Conservation (phyloP, 805 yeast genomes). For the Nakazawaea ishiwadae region DNA sequence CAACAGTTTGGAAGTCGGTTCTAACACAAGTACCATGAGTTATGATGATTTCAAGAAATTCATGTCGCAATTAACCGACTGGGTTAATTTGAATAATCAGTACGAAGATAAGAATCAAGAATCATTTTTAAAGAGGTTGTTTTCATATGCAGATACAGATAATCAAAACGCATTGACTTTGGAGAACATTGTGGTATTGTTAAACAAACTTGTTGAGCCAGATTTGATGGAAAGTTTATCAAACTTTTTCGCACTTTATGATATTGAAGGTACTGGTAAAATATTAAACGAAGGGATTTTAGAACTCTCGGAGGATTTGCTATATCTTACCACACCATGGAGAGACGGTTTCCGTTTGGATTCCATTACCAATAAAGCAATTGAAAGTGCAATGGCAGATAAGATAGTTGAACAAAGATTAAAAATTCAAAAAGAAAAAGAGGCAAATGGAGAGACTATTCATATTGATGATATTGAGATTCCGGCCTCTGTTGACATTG, state of each 20-base stretch:
- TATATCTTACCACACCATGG: constrained; percentile 82
- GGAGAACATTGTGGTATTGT: constrained; percentile 66
- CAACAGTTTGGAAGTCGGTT: constrained; percentile 23
- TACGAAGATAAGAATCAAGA: constrained; percentile 33
- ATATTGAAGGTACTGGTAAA: constrained; percentile 49
- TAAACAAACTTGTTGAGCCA: constrained; percentile 61
- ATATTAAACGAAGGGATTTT: constrained; percentile 77
- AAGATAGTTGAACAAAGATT: constrained; percentile 40
- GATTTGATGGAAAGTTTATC: constrained; percentile 79
- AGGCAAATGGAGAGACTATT: constrained; percentile 25
- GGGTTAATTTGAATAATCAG: constrained; percentile 45
- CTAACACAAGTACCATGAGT: constrained; percentile 48
- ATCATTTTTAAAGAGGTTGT: constrained; percentile 59
- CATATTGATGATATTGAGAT: constrained; percentile 36
- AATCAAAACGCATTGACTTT: constrained; percentile 53
- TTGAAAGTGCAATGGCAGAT: constrained; percentile 67
- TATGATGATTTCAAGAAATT: constrained; percentile 67
- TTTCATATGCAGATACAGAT: constrained; percentile 52
- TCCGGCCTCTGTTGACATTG: constrained; percentile 58
- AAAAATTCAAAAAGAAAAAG: constrained; percentile 25
- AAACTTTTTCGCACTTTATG: constrained; percentile 75
- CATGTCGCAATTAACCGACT: constrained; percentile 75
- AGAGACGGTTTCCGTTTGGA: constrained; percentile 69
- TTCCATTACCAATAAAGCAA: constrained; percentile 51
- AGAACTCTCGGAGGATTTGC: constrained; percentile 80